Conservation (phyloP, 1,139 yeast genomes). For the Pichia sp. region DNA sequence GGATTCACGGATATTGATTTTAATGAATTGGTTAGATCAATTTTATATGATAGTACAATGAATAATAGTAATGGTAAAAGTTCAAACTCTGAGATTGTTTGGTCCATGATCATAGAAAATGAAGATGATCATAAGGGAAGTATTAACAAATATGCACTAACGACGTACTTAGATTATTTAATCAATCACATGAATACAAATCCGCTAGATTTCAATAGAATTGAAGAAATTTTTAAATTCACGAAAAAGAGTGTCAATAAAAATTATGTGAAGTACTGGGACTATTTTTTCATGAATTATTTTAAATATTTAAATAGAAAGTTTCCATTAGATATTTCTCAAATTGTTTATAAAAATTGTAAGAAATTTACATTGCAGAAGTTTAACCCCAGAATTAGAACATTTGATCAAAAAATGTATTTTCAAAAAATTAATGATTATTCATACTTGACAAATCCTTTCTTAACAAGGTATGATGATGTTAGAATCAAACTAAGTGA, state of each 20-base stretch:
- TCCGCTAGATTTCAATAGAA: slow-evolving; percentile 18
- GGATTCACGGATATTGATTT: slow-evolving; percentile 22
- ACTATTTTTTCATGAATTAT: slow-evolving; percentile 24
- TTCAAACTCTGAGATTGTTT: slow-evolving; percentile 16
- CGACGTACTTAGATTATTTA: slow-evolving; percentile 26
- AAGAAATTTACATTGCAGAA: neutral
- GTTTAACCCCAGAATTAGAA: neutral
- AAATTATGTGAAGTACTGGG: slow-evolving; percentile 25
- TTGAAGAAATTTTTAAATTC: slow-evolving; percentile 18
- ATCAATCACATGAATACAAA: slow-evolving; percentile 12
- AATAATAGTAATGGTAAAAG: neutral
- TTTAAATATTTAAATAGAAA: slow-evolving; percentile 26
- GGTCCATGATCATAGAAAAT: slow-evolving; percentile 25
- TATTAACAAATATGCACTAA: slow-evolving; percentile 21
- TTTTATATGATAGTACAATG: slow-evolving; percentile 11
- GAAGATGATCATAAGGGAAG: slow-evolving; percentile 6
- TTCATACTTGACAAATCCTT: slow-evolving; percentile 24
- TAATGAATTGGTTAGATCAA: slow-evolving; percentile 23
- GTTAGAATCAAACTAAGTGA: slow-evolving; percentile 18
- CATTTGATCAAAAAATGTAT: neutral
- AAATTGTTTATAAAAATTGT: slow-evolving; percentile 20
- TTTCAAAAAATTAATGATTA: slow-evolving; percentile 17
- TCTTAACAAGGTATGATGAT: slow-evolving; percentile 20
- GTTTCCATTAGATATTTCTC: slow-evolving; percentile 19
- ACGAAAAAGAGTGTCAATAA: slow-evolving; percentile 9